Evolutionary conservation across 441 rosid species (phyloP), one percentile per base, ranked within the genome.

Genomic region (Francoa sonchifolia): DNA sequence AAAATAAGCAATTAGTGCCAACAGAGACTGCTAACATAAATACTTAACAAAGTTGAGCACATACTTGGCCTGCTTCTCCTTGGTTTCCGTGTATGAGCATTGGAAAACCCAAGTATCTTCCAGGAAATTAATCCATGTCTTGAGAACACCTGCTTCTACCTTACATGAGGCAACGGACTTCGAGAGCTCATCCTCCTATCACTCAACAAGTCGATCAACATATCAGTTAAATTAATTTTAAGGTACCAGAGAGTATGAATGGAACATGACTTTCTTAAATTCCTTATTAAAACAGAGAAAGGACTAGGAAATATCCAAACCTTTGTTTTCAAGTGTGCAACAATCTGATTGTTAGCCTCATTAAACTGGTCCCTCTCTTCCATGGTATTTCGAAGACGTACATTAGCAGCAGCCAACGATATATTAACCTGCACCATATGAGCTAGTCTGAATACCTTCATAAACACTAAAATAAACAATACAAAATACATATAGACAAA

Each of bases 341-440:
- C 53, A 44, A 92, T 81, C 65, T 92, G 84, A 69, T 68, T 75
- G 68, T 81, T 92, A 50, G 99, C 99, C 70, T 86, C 96, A 42
- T 75, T 79, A 65, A 92, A 92, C 46, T 92, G 96, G 48, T 86
- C 95, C 52, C 89, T 73, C 74, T 92, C 99, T 70, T 92, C 99
- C 47, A 51, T 66, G 8, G 82, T 80, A 73, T 83, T 68, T 29
- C 57, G 88, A 19, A 83, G 78, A 40, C 94, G 82, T 16, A 79
- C 86, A 66, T 86, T 76, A 54, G 95, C 86, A 57, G 92, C 94
- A 62, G 95, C 86, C 71, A 92, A 62, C 25, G 96, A 70, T 53
- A 80, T 71, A 65, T 83, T 83, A 44, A 86, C 94, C 99, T 92
- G 52, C 53, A 59, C 12, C 52, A 40, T 6, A 21, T 9, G 18